A percentile compares a stretch with the other conserved stretches of the same genome.
phyloP scores from a whole-genome alignment of 805 yeast genomes.

The Nakazawaea ishiwadae region DNA sequence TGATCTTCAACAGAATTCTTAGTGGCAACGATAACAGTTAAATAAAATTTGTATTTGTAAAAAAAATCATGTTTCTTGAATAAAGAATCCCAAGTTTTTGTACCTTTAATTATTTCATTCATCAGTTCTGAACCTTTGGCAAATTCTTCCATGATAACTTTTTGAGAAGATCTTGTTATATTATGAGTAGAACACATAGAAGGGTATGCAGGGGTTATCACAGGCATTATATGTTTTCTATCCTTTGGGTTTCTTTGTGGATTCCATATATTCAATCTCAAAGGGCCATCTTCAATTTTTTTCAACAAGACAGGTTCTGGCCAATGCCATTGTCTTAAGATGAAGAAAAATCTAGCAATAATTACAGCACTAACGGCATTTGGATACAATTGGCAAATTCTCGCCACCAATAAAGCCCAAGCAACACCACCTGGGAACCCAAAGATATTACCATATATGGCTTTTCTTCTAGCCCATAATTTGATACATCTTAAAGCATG shows the following conservation, averaged over 20 bases:
- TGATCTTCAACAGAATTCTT: slow-evolving; percentile 75
- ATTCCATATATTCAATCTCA: slow-evolving; percentile 96
- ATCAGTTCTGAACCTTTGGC: slow-evolving; percentile 69
- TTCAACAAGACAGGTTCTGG: slow-evolving; percentile 95
- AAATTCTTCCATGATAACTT: slow-evolving; percentile 74
- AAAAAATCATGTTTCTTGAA: slow-evolving; percentile 81
- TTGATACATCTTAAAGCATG: slow-evolving; percentile 90
- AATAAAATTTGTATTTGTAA: slow-evolving; percentile 76
- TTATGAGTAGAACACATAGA: slow-evolving; percentile 99
- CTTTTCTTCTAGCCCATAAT: slow-evolving; percentile 95
- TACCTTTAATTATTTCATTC: slow-evolving; percentile 60
- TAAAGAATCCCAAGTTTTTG: slow-evolving; percentile 67
- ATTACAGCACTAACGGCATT: slow-evolving; percentile 92
- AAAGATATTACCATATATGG: slow-evolving; percentile 88
- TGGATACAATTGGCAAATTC: slow-evolving; percentile 95
- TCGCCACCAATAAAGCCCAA: slow-evolving; percentile 99
- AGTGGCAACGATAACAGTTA: slow-evolving; percentile 78
- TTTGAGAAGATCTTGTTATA: slow-evolving; percentile 83
- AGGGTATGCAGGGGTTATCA: slow-evolving; percentile 96
- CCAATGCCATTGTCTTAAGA: slow-evolving; percentile 92
- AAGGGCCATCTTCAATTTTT: slow-evolving; percentile 94
- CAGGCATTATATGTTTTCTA: slow-evolving; percentile 92
- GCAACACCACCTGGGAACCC: slow-evolving; percentile 99
- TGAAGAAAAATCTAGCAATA: slow-evolving; percentile 83
- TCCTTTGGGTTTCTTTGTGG: slow-evolving; percentile 88